Conservation (phyloP, 1,284 basidiomycete genomes). For the Lentinula novae-zelandiae region DNA sequence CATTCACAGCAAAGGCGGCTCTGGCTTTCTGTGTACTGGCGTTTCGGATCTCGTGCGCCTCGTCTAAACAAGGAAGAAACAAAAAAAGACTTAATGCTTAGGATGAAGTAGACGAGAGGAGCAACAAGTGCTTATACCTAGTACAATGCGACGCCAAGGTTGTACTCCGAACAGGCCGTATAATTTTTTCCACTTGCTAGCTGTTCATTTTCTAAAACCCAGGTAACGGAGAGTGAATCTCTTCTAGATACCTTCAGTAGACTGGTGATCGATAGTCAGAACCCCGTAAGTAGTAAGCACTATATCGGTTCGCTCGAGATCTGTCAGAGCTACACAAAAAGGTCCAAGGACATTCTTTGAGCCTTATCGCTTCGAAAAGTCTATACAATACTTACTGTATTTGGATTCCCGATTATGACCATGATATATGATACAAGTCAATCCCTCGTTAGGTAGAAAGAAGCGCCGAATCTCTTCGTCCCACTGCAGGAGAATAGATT, state of each 20-base stretch:
- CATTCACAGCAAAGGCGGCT: constrained; percentile 6
- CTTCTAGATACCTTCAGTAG: not conserved
- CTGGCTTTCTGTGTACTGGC: not conserved
- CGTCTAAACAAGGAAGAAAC: constrained; percentile 2
- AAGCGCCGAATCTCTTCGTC: not conserved
- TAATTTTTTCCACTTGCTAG: not conserved
- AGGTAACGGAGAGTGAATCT: not conserved
- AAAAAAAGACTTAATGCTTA: too few species aligned
- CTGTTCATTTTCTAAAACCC: not conserved
- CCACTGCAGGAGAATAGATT: constrained; percentile 5
- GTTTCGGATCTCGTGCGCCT: constrained; percentile 10
- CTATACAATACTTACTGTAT: not conserved
- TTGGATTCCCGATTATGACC: not conserved
- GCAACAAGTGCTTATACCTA: not conserved
- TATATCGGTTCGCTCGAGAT: not conserved
- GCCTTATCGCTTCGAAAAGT: not conserved
- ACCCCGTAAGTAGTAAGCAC: constrained; percentile 10
- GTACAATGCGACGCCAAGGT: not conserved
- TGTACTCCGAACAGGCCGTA: not conserved
- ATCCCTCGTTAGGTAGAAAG: not conserved
- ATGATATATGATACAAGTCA: not conserved
- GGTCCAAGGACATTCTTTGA: not conserved
- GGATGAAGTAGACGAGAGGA: not conserved
- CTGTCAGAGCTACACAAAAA: not conserved
- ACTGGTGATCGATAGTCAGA: not conserved